Base-by-base conservation (phyloP, 495 filamentous ascomycete genomes). In the Penicillium malachiteum region DNA sequence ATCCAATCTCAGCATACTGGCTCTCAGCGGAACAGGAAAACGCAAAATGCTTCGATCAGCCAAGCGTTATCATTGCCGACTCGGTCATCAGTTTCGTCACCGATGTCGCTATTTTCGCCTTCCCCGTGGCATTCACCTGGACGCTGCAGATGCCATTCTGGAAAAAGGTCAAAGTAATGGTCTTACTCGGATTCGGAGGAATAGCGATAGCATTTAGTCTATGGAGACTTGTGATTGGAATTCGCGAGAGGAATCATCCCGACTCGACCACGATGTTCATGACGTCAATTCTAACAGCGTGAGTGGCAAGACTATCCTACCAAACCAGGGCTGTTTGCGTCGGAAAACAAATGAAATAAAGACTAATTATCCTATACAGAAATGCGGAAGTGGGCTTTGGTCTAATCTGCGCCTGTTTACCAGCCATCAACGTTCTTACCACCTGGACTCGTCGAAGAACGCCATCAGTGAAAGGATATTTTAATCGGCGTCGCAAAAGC, bases 71-170 rank as follows among this genome's bases (percentile, higher is more conserved):
- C 21, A 62, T 67, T 9, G 66, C 68, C 14, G 67, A 69, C 39
- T 64, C 67, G 3, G 55, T 63, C 32, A 62, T 72, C 39, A 67
- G 64, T 34, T 60, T 71, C 8, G 40, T 68, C 16, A 63, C 63
- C 11, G 70, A 73, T 50, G 44, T 68, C n/a, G 58, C 61, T 9
- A 70, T 73, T 33, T 56, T 73, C 17, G 51, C 60, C 2, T 55
- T 67, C 26, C 70, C 70, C 3, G 50, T 71, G 6, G 68, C 66
- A 5, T 50, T 73, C 46, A 60, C 64, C 9, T 66, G 63, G 58
- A 52, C 54, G 4, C 53, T 73, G 52, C 61, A 71, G 33, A 67
- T 73, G 66, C 55, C 59, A n/a, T 16, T 58, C 12, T 53, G 51
- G 50, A 67, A 66, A 51, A 67, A 66, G 50, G 8, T 71, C 31